Conservation (phyloP, 129 eudicot genomes). For the Kitagawia praeruptora region DNA sequence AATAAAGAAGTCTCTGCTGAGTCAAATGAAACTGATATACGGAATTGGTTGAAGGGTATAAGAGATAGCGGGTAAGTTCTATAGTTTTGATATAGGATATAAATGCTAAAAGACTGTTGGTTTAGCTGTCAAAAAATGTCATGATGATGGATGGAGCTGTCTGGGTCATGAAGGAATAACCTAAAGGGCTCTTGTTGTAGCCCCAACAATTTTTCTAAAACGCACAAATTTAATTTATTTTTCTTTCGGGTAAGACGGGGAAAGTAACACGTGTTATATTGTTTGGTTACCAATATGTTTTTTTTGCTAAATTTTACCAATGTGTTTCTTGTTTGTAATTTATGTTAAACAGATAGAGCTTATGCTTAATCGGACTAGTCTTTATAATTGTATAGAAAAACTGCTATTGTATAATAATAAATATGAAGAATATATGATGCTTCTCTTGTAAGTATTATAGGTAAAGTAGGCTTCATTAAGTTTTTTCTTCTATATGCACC, state of each 20-base stretch:
- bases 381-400: background rate
- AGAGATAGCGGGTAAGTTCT: slow-evolving; percentile 92
- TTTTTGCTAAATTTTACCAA: background rate
- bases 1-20: slow-evolving; percentile 56
- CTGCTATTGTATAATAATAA: background rate
- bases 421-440: background rate
- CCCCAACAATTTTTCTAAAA: background rate
- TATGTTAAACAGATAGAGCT: background rate
- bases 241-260: background rate
- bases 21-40: slow-evolving; percentile 66
- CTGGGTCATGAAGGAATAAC: background rate
- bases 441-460: background rate
- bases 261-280: background rate
- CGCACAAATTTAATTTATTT: background rate
- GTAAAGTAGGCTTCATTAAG: background rate
- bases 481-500: background rate
- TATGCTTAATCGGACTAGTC: background rate
- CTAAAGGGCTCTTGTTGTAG: background rate
- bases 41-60: slow-evolving; percentile 93
- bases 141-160: background rate
- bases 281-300: background rate
- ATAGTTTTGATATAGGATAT: background rate
- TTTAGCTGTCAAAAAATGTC: background rate
- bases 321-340: slow-evolving; percentile 3
- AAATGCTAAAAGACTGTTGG: background rate